Percentiles rank a stretch among this genome's conserved stretches.
phyloP scores from a whole-genome alignment of 306 rosid species.

The Casuarina cunninghamiana region DNA sequence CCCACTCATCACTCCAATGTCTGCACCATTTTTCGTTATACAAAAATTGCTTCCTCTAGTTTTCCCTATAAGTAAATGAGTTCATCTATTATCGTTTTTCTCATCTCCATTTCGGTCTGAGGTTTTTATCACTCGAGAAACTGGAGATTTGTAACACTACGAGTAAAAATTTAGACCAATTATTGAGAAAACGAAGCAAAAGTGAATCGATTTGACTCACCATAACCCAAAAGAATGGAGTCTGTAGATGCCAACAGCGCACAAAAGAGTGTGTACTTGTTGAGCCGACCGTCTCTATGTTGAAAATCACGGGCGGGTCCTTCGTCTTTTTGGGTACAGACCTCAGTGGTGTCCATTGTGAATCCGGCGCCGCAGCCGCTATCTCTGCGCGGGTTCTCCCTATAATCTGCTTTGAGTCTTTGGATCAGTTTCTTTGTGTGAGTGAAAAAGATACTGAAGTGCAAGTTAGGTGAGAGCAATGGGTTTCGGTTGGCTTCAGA shows the following conservation, averaged over 20 bases:
- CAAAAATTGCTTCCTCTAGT: neutral
- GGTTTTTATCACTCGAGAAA: neutral
- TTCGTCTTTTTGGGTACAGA: neutral
- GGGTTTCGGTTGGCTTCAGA: conserved; percentile 5
- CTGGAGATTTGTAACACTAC: neutral
- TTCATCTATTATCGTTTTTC: too few species aligned
- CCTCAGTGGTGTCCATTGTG: neutral
- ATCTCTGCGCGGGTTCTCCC: neutral
- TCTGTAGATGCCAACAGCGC: conserved; percentile 80
- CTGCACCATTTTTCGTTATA: conserved; percentile 15
- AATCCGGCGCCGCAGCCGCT: neutral
- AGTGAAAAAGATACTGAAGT: conserved; percentile 21
- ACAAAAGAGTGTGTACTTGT: conserved; percentile 60
- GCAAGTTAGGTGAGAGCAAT: conserved; percentile 38
- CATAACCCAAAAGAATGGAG: conserved; percentile 80
- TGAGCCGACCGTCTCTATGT: conserved; percentile 35
- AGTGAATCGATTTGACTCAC: conserved; percentile 31
- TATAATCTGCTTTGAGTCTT: neutral
- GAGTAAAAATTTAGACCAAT: neutral
- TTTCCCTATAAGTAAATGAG: neutral
- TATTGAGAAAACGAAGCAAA: neutral
- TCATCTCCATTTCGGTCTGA: too few species aligned
- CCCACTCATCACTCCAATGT: conserved; percentile 94
- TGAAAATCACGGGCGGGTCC: neutral
- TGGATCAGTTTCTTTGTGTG: conserved; percentile 11